phyloP scores from a whole-genome alignment of 257 asterid genomes.

The Solanum stenotomum region DNA sequence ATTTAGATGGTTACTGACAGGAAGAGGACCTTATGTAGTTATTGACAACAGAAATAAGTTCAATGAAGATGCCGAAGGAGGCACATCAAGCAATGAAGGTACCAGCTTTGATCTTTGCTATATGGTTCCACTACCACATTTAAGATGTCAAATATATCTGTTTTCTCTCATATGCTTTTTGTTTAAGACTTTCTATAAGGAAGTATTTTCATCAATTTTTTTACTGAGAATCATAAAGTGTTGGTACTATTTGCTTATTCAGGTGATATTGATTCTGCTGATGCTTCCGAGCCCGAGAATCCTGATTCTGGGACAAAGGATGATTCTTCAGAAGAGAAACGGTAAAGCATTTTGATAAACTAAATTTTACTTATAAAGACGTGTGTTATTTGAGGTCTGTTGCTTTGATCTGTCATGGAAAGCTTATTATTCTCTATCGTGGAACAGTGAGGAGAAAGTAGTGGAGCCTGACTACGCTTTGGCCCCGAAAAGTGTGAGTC shows the following conservation, averaged over 20 bases:
- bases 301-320: slow-evolving; percentile 39
- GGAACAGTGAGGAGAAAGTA: slow-evolving; percentile 40
- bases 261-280: slow-evolving; percentile 68
- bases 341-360: slow-evolving; percentile 30
- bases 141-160: not conserved
- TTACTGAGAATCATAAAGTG: not conserved
- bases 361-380: not conserved
- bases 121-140: not conserved
- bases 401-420: slow-evolving; percentile 3
- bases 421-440: slow-evolving; percentile 7
- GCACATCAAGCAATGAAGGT: slow-evolving; percentile 77
- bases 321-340: slow-evolving; percentile 35
- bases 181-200: not conserved
- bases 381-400: not conserved
- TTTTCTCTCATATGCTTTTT: not conserved
- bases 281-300: slow-evolving; percentile 25
- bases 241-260: slow-evolving; percentile 9
- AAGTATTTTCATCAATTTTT: not conserved
- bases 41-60: slow-evolving; percentile 64
- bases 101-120: not conserved
- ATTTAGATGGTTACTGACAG: slow-evolving; percentile 27
- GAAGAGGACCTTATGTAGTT: slow-evolving; percentile 91
- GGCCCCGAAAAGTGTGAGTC: slow-evolving; percentile 54
- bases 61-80: slow-evolving; percentile 42
- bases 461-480: slow-evolving; percentile 29